Base-by-base conservation (phyloP, 2,329 filamentous ascomycete species). In the Verticillium zaregamsianum region DNA sequence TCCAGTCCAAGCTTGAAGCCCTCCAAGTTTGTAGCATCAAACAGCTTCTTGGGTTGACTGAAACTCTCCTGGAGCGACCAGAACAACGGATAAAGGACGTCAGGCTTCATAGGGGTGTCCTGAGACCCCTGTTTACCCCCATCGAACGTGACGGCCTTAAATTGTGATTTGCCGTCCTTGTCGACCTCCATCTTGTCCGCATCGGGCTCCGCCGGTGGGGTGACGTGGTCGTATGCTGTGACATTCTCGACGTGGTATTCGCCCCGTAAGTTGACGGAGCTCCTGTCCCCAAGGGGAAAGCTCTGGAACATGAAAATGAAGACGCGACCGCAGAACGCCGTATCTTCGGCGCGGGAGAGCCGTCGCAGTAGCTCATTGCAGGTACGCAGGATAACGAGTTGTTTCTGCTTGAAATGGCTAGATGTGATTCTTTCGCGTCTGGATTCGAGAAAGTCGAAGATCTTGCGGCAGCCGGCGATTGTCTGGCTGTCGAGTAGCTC, bases 291-390 rank as follows among this genome's bases (percentile, higher is more conserved):
- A 0, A 99, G 82, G 1, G 95, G 95, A 70, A 99, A 98, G 74
- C 93, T 96, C 74, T 99, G 95, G 75, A 98, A 99, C 72, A 99
- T 86, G 75, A 97, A 99, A 66, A 99, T 97, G 75, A 98, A 98
- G 31, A 99, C 95, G 45, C 95, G 86, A 17, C 95, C 95, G 71
- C 95, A 99, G 73, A 99, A 99, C 0, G 96, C 93, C 0, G 95
- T 96, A 74, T 99, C 95, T 73, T 98, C 93, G 4, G 95, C 94
- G 61, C 95, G 87, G n/a, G 95, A 98, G 2, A 99, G 82, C 55
- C 95, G 86, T 39, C 94, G 88, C n/a, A 99, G 81, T 17, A 99
- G 82, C 76, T 98, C 95, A 74, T 98, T 99, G 77, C 95, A 99
- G 63, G 90, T 91, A 70, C 95, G 86, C n/a, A 99, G 79, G 66